Evolutionary conservation across 805 yeast species (phyloP), one percentile per base, ranked within the genome.

Genomic region (Ogataea chonburiensis): DNA sequence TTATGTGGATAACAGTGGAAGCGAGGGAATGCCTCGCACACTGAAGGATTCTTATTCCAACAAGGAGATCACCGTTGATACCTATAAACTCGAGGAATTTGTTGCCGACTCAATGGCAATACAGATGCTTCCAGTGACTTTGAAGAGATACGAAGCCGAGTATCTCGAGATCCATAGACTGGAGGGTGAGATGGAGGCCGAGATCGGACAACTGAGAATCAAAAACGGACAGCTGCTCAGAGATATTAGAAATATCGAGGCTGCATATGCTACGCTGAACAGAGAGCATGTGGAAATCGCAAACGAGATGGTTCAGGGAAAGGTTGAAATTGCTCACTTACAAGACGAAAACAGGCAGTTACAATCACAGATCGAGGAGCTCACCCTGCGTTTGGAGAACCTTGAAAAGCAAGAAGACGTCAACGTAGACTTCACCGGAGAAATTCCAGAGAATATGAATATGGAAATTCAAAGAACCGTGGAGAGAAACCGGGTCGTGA

Each of bases 251-350:
- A 73, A 77, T 41, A 67, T 88, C 24, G 95, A 87, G 58, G 68
- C 78, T 12, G 74, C 81, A 15, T 79, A 80, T 52, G 75, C 81
- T 3, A 65, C 76, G 2, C 64, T 91, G 41, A 87, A 86, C 55
- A 70, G 76, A 42, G 96, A 89, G 53, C 97, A 93, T 59, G 76
- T 88, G 18, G 83, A 77, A 37, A 76, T 88, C 24, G 95, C 95
- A 4, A 91, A 89, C 61, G 86, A 80, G 47, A 77, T 93, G 79
- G 87, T 91, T 21, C 77, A 77, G 45, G 81, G 85, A 24, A 80
- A 93, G 52, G 75, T 89, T 25, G 73, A 69, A 36, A 68, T 84
- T 17, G 96, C 94, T 2, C 81, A 82, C 21, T 58, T 91, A 17
- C 67, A 73, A 32, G 91, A 86, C 49, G 95, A 86, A 41, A 85